Conservation (phyloP, 805 yeast species). For the Pichia cabralensis region DNA sequence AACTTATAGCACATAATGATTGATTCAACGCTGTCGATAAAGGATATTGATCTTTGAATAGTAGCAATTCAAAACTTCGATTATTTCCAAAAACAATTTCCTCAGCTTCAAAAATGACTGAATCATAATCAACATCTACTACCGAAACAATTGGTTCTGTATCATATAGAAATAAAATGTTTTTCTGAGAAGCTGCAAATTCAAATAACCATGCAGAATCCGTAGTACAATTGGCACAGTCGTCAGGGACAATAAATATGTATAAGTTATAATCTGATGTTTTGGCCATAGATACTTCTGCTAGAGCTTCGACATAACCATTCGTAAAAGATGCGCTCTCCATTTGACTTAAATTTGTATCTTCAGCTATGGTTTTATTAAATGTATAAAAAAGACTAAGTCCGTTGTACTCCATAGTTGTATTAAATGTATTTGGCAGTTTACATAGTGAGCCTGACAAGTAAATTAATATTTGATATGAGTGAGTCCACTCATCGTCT, state of each 20-base stretch:
- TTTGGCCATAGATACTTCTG: slow-evolving; percentile 7
- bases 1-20: slow-evolving; percentile 66
- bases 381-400: slow-evolving; percentile 20
- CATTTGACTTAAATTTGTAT: slow-evolving; percentile 8
- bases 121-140: slow-evolving; percentile 60
- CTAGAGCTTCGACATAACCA: slow-evolving; percentile 21
- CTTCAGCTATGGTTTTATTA: slow-evolving; percentile 13
- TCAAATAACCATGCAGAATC: slow-evolving; percentile 45
- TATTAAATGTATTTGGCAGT: slow-evolving; percentile 18
- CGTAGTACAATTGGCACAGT: slow-evolving; percentile 13
- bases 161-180: slow-evolving; percentile 65
- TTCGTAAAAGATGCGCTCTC: slow-evolving; percentile 10
- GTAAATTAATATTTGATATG: slow-evolving; percentile 38
- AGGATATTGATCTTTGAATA: slow-evolving; percentile 35
- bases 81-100: slow-evolving; percentile 1
- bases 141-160: slow-evolving; percentile 41
- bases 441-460: slow-evolving; percentile 42
- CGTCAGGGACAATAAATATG: slow-evolving; percentile 17
- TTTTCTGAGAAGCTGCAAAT: slow-evolving; percentile 54
- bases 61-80: slow-evolving; percentile 29
- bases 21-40: slow-evolving; percentile 32
- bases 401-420: slow-evolving; percentile 13
- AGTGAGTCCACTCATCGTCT: slow-evolving; percentile 11
- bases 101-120: slow-evolving; percentile 59
- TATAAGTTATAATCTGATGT: slow-evolving; percentile 8